phyloP scores from a whole-genome alignment of 306 rosid genomes.

The Quercus gilva region DNA sequence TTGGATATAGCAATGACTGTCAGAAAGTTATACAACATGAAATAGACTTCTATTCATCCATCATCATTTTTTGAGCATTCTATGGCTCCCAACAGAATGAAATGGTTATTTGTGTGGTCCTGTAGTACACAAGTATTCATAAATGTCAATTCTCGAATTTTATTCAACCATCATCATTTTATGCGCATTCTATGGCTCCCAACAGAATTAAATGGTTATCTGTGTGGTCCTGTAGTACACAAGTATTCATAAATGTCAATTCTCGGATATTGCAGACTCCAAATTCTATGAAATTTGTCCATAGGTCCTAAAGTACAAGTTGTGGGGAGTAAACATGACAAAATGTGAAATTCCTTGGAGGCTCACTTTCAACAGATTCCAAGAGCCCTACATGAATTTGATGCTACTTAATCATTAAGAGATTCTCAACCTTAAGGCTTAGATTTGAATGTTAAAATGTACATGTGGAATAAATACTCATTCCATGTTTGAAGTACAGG shows the following conservation, averaged over 20 bases:
- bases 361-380: neutral
- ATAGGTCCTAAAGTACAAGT: neutral
- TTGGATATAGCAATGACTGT: neutral
- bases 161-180: no score
- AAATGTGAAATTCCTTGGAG: neutral
- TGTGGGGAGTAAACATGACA: neutral
- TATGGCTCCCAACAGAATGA: neutral
- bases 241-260: neutral
- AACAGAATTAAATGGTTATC: neutral
- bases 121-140: neutral
- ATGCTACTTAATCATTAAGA: neutral
- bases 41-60: neutral
- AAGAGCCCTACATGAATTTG: neutral
- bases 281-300: neutral
- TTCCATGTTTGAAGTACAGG: neutral
- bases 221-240: neutral
- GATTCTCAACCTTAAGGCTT: neutral
- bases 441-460: neutral
- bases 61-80: neutral
- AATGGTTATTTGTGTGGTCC: neutral
- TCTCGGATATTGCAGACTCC: neutral
- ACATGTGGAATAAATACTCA: neutral
- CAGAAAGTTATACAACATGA: slow-evolving; percentile 13
- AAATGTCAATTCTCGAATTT: neutral
- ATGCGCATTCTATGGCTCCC: neutral